Evolutionary conservation across 371 early-diverging fungal genomes (phyloP), one percentile per base, ranked within the genome.

Genomic region (Rhizomucor pusillus): DNA sequence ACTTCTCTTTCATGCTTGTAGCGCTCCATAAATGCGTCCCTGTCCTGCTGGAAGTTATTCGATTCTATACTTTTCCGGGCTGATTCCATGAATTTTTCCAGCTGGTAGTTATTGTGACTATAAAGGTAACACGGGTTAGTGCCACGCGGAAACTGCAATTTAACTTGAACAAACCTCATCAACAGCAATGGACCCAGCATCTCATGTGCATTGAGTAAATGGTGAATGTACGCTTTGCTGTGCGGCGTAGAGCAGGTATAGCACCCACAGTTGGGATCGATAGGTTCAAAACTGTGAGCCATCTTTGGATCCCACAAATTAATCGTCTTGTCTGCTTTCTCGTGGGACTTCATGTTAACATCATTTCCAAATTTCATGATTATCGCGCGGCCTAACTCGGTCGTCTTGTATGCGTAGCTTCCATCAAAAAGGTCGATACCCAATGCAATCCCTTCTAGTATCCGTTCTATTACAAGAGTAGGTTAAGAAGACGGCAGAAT

Each of bases 351-450:
- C 14, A 43, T 13, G 5, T 55, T 16, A 7, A 55, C 23, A 5
- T 22, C 43, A 6, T 63, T 49, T 4, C 77, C 77, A 57, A 73
- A 75, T 22, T 67, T 63, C 50, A 75, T 64, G 1, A 55, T 59
- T 35, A 75, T 69, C 14, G 79, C 79, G 33, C 75, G 57, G 2
- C 79, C 79, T 18, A 63, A 61, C 9, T 79, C 71, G 0, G 79
- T 79, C 13, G 64, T 63, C 40, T 65, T 72, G 52, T 63, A 70
- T 29, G 73, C 75, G 54, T 75, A 78, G 36, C 71, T 81, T 13
- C 83, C 80, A 61, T 90, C 88, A 59, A 91, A 89, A 51, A 91
- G 51, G 59, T 91, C 91, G 37, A 87, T 77, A 2, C 91, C 91
- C 10, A 72, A 50, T 0, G 72, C 60, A 24, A 91, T 71, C 6